Evolutionary conservation across 2,329 filamentous ascomycete species (phyloP).

Genomic region (Magnaporthales sp.): DNA sequence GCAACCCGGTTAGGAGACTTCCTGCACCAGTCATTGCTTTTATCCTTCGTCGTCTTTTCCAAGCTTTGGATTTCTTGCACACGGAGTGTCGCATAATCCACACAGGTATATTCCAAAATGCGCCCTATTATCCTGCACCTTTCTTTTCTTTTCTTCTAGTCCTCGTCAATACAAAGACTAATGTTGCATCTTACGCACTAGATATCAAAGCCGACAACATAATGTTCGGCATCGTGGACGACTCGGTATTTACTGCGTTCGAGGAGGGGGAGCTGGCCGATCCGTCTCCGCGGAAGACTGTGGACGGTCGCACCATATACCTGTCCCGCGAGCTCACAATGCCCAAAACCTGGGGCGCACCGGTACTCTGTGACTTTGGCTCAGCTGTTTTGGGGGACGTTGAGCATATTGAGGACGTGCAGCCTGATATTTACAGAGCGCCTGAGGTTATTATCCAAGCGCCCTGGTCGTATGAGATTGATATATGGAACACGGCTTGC

Average conservation of each 20-base stretch:
- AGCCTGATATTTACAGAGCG: background rate
- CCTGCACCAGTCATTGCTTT: background rate
- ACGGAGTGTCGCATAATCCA: conserved; percentile 16
- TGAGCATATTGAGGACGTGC: background rate
- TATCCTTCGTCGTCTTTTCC: background rate
- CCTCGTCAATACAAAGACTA: background rate
- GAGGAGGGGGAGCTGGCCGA: conserved; percentile 21
- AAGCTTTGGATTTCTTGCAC: conserved; percentile 18
- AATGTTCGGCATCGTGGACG: conserved; percentile 22
- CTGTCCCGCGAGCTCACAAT: background rate
- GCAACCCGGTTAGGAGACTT: background rate
- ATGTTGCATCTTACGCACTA: conserved; percentile 7
- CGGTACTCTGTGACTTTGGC: conserved; percentile 24
- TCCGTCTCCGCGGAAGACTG: conserved; percentile 21
- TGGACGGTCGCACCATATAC: conserved; percentile 9
- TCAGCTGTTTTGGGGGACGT: conserved; percentile 23
- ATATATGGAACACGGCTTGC: conserved; percentile 22
- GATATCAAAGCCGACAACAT: conserved; percentile 28
- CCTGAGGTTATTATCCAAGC: background rate
- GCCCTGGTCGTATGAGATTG: conserved; percentile 7
- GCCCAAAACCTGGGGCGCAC: conserved; percentile 12
- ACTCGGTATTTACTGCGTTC: conserved; percentile 18
- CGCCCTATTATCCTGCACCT: too few relatives aligned
- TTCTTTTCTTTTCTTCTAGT: too few relatives aligned
- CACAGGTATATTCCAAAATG: conserved; percentile 15